These are phyloP conservation scores for Nitzschia putrida DNA, from an alignment of 108 stramenopile genomes.

Conservation along the genomic window DNA sequence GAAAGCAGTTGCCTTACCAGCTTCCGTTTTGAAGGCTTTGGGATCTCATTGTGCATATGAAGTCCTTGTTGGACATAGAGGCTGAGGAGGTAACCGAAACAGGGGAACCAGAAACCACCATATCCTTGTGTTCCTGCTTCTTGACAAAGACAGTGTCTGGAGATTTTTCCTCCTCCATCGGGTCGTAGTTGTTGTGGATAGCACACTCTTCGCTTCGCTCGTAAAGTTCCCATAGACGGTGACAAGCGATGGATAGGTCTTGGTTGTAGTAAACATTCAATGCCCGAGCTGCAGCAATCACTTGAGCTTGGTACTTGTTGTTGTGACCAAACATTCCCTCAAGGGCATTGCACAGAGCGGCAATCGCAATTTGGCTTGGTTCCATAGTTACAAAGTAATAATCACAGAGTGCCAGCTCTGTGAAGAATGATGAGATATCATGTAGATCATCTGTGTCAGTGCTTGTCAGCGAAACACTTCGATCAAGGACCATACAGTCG, in stretches of 20 bases:
- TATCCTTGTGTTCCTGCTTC: slow-evolving; percentile 1
- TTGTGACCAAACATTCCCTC: slow-evolving; percentile 64
- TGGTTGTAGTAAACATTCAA: slow-evolving; percentile 26
- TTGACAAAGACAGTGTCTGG: slow-evolving; percentile 19
- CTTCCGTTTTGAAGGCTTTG: slow-evolving; percentile 30
- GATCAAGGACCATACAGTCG: slow-evolving; percentile 41
- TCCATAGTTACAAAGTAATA: slow-evolving; percentile 55
- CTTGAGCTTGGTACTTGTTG: slow-evolving; percentile 29
- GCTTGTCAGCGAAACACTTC: slow-evolving; percentile 21
- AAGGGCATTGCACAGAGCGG: slow-evolving; percentile 72
- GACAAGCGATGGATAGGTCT: slow-evolving; percentile 43
- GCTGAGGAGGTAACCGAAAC: slow-evolving; percentile 25
- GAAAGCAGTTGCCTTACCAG: slow-evolving; percentile 14
- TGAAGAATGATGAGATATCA: slow-evolving; percentile 62
- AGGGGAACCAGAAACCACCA: slow-evolving; percentile 22
- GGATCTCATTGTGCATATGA: slow-evolving; percentile 33
- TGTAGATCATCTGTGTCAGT: slow-evolving; percentile 56
- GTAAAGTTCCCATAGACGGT: slow-evolving; percentile 64
- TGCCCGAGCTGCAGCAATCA: slow-evolving; percentile 21
- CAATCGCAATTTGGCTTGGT: slow-evolving; percentile 57
- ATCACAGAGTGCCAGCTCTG: slow-evolving; percentile 65
- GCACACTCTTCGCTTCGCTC: slow-evolving; percentile 70
- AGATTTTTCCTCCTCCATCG: slow-evolving; percentile 38
- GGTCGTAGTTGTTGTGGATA: slow-evolving; percentile 42
- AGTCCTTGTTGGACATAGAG: slow-evolving; percentile 30